These are phyloP conservation scores for Nepenthes alata DNA, from an alignment of 179 eudicot genomes.

Conservation along the genomic window DNA sequence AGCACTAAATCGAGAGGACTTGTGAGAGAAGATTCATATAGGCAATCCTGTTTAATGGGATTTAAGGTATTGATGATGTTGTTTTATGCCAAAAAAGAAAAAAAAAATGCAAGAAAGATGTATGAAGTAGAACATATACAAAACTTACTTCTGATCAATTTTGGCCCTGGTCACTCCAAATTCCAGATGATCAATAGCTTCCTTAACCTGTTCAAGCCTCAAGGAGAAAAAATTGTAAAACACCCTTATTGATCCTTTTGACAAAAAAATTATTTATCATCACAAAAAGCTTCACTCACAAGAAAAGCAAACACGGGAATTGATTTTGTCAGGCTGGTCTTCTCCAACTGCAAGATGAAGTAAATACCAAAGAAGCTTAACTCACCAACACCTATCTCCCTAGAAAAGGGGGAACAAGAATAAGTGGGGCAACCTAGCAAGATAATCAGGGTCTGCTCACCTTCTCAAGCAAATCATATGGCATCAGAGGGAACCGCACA, in stretches of 20 bases:
- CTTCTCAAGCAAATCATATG: constrained; percentile 56
- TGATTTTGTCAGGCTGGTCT: constrained; percentile 39
- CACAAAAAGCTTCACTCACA: constrained; percentile 37
- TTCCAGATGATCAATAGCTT: constrained; percentile 49
- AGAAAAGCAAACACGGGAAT: constrained; percentile 38
- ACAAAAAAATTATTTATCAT: background rate
- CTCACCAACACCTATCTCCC: too few species aligned
- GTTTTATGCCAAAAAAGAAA: too few species aligned
- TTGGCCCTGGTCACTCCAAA: constrained; percentile 26
- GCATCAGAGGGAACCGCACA: constrained; percentile 78
- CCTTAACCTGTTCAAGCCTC: constrained; percentile 44
- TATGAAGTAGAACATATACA: background rate
- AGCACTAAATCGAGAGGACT: background rate
- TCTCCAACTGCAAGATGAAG: constrained; percentile 57
- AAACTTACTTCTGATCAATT: constrained; percentile 50
- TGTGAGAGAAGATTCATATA: background rate
- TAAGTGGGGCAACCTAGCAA: background rate
- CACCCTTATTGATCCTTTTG: too few species aligned
- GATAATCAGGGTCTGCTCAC: constrained; percentile 18
- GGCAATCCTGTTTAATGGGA: background rate
- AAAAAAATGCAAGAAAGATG: too few species aligned
- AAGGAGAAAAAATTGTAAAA: background rate
- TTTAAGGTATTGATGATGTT: too few species aligned
- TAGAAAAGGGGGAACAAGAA: background rate
- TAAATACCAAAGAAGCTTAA: too few species aligned